A percentile compares a stretch with the other conserved stretches of the same genome.
These are phyloP conservation scores for Yamadazyma kitorensis DNA, from an alignment of 805 yeast genomes.

Conservation along the genomic window DNA sequence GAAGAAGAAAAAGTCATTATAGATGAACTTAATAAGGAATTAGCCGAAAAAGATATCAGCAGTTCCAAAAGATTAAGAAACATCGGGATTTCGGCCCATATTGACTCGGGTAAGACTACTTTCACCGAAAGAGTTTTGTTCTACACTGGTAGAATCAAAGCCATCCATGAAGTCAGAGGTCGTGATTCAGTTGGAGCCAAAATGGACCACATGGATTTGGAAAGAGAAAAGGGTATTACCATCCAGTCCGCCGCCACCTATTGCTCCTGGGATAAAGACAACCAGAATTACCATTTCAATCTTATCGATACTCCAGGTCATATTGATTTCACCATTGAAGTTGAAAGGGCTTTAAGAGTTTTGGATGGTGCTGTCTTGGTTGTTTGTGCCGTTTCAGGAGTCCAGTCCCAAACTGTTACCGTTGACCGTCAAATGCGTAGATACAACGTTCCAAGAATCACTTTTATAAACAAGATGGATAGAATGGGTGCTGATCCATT, in stretches of 20 bases:
- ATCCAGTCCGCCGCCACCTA: conserved; percentile 98
- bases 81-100: conserved; percentile 97
- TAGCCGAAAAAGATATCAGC: conserved; percentile 51
- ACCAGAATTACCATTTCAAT: conserved; percentile 76
- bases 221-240: conserved; percentile 97
- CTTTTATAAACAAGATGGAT: conserved; percentile 98
- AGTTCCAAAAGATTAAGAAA: conserved; percentile 70
- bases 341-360: conserved; percentile 97
- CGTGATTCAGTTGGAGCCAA: conserved; percentile 98
- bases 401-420: conserved; percentile 97
- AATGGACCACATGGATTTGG: conserved; percentile 99
- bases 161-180: conserved; percentile 96
- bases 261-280: conserved; percentile 88
- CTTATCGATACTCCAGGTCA: conserved; percentile 98
- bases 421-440: conserved; percentile 99
- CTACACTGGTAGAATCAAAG: conserved; percentile 95
- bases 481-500: conserved; percentile 99
- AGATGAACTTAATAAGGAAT: conserved; percentile 50
- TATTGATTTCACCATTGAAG: conserved; percentile 98
- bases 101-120: conserved; percentile 97
- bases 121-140: conserved; percentile 95
- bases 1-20: conserved; percentile 72
- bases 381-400: conserved; percentile 98
- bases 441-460: conserved; percentile 93
- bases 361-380: conserved; percentile 97